These are phyloP conservation scores for Pythium phragmitis DNA, from an alignment of 352 stramenopile genomes.

Conservation along the genomic window DNA sequence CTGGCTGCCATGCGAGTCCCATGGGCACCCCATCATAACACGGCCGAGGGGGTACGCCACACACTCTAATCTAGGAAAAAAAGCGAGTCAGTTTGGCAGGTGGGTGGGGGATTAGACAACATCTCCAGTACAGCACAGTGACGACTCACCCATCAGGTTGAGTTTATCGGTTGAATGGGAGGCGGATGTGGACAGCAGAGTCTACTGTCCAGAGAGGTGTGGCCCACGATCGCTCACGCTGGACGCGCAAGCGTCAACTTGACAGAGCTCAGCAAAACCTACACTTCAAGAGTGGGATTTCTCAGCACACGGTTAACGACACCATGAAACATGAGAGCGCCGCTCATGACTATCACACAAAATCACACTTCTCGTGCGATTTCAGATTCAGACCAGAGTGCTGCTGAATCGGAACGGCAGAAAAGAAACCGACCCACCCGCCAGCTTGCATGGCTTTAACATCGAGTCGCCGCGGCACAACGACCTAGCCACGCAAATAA, in stretches of 20 bases:
- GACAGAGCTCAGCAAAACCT: constrained; percentile 27
- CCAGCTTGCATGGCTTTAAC: not conserved
- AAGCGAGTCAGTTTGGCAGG: constrained; percentile 29
- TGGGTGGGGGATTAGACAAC: not conserved
- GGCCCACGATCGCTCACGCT: too few relatives aligned
- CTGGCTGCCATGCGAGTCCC: too few relatives aligned
- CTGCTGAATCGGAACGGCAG: not conserved
- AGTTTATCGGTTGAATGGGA: not conserved
- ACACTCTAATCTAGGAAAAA: not conserved
- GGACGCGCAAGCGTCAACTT: constrained; percentile 8
- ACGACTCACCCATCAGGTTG: not conserved
- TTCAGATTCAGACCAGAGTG: not conserved
- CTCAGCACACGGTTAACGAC: not conserved
- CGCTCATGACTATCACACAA: too few relatives aligned
- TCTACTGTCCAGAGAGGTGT: too few relatives aligned
- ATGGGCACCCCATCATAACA: too few relatives aligned
- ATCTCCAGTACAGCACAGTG: constrained; percentile 2
- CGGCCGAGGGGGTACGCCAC: too few relatives aligned
- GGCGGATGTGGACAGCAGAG: too few relatives aligned
- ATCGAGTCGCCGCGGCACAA: not conserved
- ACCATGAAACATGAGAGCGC: constrained; percentile 12
- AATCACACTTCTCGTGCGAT: too few relatives aligned
- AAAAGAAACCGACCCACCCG: constrained; percentile 4
- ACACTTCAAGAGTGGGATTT: constrained; percentile 26
- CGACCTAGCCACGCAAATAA: not conserved